Conservation (phyloP, 2,329 filamentous ascomycete species). For the Venturia oleaginea region DNA sequence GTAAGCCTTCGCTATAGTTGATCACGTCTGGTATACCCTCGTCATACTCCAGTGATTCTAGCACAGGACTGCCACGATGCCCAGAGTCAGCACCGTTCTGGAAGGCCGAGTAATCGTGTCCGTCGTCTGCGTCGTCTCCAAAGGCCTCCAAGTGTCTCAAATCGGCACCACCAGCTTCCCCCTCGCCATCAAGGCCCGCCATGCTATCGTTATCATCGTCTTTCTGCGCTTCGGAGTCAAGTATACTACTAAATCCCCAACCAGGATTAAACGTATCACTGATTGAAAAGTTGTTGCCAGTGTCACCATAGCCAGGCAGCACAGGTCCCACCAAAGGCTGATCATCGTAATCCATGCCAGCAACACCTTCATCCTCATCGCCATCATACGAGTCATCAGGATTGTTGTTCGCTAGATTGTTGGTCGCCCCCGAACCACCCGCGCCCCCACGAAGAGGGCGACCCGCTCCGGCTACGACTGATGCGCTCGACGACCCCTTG, state of each 20-base stretch:
- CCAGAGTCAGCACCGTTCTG: background rate
- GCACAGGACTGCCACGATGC: background rate
- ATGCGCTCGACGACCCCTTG: conserved; percentile 87
- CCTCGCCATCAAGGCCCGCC: background rate
- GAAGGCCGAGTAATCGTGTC: background rate
- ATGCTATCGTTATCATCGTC: conserved; percentile 5
- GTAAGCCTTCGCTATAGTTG: background rate
- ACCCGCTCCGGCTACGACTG: conserved; percentile 55
- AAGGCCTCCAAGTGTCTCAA: background rate
- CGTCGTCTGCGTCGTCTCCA: background rate
- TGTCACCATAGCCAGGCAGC: background rate
- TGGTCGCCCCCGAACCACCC: conserved; percentile 14
- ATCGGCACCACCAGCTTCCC: background rate
- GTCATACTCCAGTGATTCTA: background rate
- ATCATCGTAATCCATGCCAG: background rate
- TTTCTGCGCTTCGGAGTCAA: background rate
- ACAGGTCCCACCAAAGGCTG: background rate
- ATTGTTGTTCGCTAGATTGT: background rate
- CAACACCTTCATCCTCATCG: conserved; percentile 7
- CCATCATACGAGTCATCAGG: background rate
- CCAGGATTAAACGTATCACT: background rate
- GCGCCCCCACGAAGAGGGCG: conserved; percentile 27
- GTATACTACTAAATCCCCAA: background rate
- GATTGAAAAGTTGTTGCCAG: background rate
- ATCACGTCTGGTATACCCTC: background rate